Percentiles rank a stretch among this genome's conserved stretches.
These are phyloP conservation scores for Calocybe cyanea DNA, from an alignment of 768 basidiomycete species.

Conservation along the genomic window DNA sequence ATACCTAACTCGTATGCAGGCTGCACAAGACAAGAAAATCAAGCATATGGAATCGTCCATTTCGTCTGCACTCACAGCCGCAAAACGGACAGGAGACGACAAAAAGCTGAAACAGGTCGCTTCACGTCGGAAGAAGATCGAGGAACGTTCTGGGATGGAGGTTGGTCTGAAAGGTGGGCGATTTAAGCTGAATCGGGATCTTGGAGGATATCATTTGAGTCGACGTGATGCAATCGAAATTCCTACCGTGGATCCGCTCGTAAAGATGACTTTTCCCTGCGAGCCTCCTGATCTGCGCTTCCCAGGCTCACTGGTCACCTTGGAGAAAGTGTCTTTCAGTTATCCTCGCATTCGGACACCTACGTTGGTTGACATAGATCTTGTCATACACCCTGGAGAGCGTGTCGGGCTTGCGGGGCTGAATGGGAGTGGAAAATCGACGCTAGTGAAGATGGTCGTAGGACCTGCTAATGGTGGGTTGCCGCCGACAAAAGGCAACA, in stretches of 20 bases:
- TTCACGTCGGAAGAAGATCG: slow-evolving; percentile 55
- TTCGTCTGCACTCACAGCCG: slow-evolving; percentile 42
- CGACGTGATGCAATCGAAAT: slow-evolving; percentile 37
- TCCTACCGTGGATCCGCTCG: slow-evolving; percentile 31
- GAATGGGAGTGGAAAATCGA: slow-evolving; percentile 46
- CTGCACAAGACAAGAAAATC: slow-evolving; percentile 31
- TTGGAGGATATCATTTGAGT: slow-evolving; percentile 36
- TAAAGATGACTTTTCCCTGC: slow-evolving; percentile 29
- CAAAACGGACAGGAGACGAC: slow-evolving; percentile 59
- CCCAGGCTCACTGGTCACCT: slow-evolving; percentile 20
- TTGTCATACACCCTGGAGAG: slow-evolving; percentile 23
- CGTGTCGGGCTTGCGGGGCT: slow-evolving; percentile 23
- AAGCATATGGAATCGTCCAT: slow-evolving; percentile 53
- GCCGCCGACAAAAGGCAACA: slow-evolving; percentile 40
- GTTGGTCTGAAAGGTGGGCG: slow-evolving; percentile 38
- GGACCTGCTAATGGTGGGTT: slow-evolving; percentile 18
- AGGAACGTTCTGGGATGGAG: slow-evolving; percentile 33
- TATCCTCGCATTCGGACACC: slow-evolving; percentile 20
- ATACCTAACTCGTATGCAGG: slow-evolving; percentile 40
- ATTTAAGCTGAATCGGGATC: slow-evolving; percentile 58
- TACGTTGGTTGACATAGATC: slow-evolving; percentile 17
- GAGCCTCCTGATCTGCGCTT: slow-evolving; percentile 22
- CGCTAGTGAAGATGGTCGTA: slow-evolving; percentile 28
- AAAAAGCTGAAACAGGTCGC: slow-evolving; percentile 51
- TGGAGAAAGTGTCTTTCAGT: slow-evolving; percentile 20